Evolutionary conservation across 176 grass and related monocot species (phyloP).

Genomic region (Hsuehochloa calcarea): DNA sequence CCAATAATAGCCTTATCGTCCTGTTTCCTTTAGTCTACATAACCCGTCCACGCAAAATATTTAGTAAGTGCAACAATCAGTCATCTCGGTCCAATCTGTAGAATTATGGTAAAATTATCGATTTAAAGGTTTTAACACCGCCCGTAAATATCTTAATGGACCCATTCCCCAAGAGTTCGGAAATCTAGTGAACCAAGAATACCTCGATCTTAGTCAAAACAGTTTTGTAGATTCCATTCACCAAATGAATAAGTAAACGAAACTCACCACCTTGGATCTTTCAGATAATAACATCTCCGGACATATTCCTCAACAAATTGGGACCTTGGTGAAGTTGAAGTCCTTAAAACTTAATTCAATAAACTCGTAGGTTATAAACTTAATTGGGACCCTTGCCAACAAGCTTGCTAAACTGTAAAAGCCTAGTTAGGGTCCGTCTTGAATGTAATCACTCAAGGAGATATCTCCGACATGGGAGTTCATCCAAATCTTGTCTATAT

Average conservation of each 20-base stretch:
- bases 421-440: neutral
- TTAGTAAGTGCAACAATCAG: no score
- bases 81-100: no score
- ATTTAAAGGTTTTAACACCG: neutral
- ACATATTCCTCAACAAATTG: neutral
- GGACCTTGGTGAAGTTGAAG: no score
- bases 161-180: neutral
- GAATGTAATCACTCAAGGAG: no score
- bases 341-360: neutral
- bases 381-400: no score
- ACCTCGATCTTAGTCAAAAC: neutral
- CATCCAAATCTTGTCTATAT: no score
- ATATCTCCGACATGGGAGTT: no score
- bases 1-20: neutral
- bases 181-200: neutral
- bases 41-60: neutral
- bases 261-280: neutral
- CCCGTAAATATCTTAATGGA: neutral
- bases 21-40: neutral
- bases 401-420: no score
- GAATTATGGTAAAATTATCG: neutral
- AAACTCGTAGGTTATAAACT: neutral
- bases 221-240: neutral
- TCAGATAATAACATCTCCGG: neutral
- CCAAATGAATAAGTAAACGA: neutral